Base-by-base conservation (phyloP, 2,329 filamentous ascomycete genomes). In the Immersiporthe knoxdaviesiana region DNA sequence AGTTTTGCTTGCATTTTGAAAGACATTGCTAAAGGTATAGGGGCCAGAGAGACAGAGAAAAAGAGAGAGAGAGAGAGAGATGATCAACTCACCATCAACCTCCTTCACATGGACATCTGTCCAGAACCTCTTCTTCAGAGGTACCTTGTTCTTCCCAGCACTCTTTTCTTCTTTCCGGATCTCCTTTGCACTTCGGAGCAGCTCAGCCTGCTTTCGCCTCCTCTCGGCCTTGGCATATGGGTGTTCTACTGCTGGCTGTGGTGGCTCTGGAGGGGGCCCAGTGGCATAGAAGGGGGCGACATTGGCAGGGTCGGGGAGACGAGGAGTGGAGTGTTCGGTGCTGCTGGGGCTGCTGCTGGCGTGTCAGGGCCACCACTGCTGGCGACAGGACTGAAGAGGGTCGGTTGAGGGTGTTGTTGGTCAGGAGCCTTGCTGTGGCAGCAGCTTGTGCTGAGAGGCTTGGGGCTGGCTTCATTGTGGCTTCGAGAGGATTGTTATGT, bases 101-200 rank as follows among this genome's bases (percentile, higher is more conserved):
- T 91, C 88, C 73, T 86, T 84, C 50, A 97, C 89, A 71, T 85
- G 79, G 1, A 96, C 93, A 77, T 96, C 87, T 79, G 91, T 93
- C 95, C 95, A 98, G 82, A 97, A 97, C 66, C 94, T 87, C 82
- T 90, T 92, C 76, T 90, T 84, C 68, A 87, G 76, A 0, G 76
- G 74, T 52, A 63, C 66, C 66, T 69, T 72, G 64, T 32, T 65
- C 37, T 60, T 70, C 52, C 65, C 52, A n/a, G 47, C 30, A 44
- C 74, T 72, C 52, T 68, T 72, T 63, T 70, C 63, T 30, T 64
- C 63, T 30, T 64, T 75, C 24, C 85, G 81, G 37, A 86, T 76
- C 70, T 84, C 82, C 73, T 83, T 83, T 7, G 85, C 85, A 64
- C 79, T 79, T 77, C 84, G 65, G 65, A 88, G 80, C 73, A 88